Evolutionary conservation across 225 moss, liverwort and hornwort genomes (phyloP).

Genomic region (Sphagnum tenellum): DNA sequence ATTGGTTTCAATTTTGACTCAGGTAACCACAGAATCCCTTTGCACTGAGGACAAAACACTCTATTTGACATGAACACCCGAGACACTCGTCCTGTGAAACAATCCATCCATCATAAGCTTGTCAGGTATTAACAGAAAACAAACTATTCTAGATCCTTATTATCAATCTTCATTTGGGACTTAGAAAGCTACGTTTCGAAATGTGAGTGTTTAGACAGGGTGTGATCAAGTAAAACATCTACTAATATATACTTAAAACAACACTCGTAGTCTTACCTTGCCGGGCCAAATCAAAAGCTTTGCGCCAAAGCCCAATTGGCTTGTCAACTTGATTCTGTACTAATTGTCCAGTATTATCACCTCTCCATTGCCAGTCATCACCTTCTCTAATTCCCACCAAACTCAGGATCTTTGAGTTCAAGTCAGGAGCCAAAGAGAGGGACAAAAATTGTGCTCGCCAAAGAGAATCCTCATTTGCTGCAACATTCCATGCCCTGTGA

Average conservation of each 20-base stretch:
- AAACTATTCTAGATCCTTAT: too few relatives aligned
- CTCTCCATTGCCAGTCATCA: conserved; percentile 14
- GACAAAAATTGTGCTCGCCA: conserved; percentile 68
- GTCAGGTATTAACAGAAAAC: not conserved
- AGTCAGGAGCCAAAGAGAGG: conserved; percentile 29
- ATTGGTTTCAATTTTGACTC: conserved; percentile 43
- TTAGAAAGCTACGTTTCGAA: not conserved
- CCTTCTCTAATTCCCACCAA: conserved; percentile 20
- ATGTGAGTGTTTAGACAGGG: not conserved
- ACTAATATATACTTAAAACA: too few relatives aligned
- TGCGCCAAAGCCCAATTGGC: conserved; percentile 49
- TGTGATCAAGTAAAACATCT: too few relatives aligned
- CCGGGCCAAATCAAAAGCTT: conserved; percentile 55
- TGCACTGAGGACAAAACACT: conserved; percentile 68
- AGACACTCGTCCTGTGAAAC: conserved; percentile 40
- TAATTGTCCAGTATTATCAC: conserved; percentile 2
- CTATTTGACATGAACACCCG: conserved; percentile 66
- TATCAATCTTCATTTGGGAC: too few relatives aligned
- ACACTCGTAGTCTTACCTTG: conserved; percentile 29
- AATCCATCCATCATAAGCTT: not conserved
- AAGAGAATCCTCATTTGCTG: conserved; percentile 56
- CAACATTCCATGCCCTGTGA: conserved; percentile 70
- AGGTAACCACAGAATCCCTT: conserved; percentile 60
- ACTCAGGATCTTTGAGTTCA: conserved; percentile 13
- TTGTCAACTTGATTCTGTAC: conserved; percentile 10